These are phyloP conservation scores for Kluyveromyces wickerhamii DNA, from an alignment of 805 yeast genomes.

Conservation along the genomic window DNA sequence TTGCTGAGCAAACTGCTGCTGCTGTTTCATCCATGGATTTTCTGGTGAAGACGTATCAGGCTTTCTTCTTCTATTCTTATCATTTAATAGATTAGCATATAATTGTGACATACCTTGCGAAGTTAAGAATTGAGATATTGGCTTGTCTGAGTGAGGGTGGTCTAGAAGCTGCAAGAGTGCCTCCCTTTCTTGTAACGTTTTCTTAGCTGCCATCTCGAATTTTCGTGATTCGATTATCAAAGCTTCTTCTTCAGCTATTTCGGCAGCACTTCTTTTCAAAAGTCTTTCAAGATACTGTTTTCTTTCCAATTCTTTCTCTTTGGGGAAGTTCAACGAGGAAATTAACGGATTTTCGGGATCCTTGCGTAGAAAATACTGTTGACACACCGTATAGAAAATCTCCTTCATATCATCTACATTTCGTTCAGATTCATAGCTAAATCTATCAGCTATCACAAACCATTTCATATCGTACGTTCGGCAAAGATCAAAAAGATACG, in stretches of 20 bases:
- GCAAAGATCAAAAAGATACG: constrained; percentile 67
- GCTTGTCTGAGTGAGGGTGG: constrained; percentile 74
- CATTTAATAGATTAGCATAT: constrained; percentile 68
- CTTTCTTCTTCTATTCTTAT: constrained; percentile 49
- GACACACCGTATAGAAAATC: constrained; percentile 65
- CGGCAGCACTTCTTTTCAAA: constrained; percentile 83
- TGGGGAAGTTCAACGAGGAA: constrained; percentile 60
- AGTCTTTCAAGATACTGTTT: constrained; percentile 73
- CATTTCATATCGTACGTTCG: constrained; percentile 46
- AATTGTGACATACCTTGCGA: constrained; percentile 87
- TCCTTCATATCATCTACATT: constrained; percentile 75
- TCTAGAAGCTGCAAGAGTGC: constrained; percentile 72
- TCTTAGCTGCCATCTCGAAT: constrained; percentile 86
- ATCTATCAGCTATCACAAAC: constrained; percentile 59
- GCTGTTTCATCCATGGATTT: constrained; percentile 38
- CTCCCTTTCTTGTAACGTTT: constrained; percentile 76
- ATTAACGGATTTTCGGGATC: constrained; percentile 43
- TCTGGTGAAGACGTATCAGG: constrained; percentile 34
- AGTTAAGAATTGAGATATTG: constrained; percentile 67
- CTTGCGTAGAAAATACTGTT: constrained; percentile 41
- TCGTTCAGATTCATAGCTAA: constrained; percentile 33
- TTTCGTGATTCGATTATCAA: constrained; percentile 86
- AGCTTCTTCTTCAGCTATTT: constrained; percentile 96
- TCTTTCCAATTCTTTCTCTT: constrained; percentile 65
- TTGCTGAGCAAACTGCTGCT: constrained; percentile 34